phyloP scores from a whole-genome alignment of 164 flowering plant species.

The Chimonanthus praecox region DNA sequence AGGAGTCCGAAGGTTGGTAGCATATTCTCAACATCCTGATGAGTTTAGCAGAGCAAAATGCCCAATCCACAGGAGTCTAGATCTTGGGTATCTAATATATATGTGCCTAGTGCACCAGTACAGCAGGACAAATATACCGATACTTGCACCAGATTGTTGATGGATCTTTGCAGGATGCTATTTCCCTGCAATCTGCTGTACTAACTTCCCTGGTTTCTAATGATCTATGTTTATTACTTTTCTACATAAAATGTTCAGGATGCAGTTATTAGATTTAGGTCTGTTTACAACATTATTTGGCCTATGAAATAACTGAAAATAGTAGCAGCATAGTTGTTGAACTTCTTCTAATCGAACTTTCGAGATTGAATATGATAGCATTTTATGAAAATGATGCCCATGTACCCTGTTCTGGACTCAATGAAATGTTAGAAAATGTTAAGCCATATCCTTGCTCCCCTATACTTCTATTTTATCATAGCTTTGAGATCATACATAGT shows the following conservation, averaged over 20 bases:
- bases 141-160: background rate
- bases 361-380: background rate
- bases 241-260: too few species aligned
- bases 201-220: background rate
- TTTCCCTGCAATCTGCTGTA: background rate
- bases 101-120: background rate
- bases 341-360: background rate
- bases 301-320: too few species aligned
- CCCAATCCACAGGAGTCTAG: background rate
- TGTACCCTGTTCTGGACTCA: too few species aligned
- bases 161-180: background rate
- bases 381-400: background rate
- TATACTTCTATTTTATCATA: too few species aligned
- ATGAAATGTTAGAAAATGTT: too few species aligned
- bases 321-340: background rate
- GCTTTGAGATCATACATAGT: too few species aligned
- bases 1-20: slow-evolving; percentile 76
- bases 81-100: background rate
- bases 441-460: too few species aligned
- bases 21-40: background rate
- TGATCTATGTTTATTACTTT: background rate
- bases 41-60: background rate
- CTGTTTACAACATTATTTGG: too few species aligned
- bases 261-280: too few species aligned
- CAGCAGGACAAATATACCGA: background rate